Percentiles rank a stretch among this genome's conserved stretches.
Evolutionary conservation across 148 eudicot species (phyloP).

Genomic region (Bassia scoparia): DNA sequence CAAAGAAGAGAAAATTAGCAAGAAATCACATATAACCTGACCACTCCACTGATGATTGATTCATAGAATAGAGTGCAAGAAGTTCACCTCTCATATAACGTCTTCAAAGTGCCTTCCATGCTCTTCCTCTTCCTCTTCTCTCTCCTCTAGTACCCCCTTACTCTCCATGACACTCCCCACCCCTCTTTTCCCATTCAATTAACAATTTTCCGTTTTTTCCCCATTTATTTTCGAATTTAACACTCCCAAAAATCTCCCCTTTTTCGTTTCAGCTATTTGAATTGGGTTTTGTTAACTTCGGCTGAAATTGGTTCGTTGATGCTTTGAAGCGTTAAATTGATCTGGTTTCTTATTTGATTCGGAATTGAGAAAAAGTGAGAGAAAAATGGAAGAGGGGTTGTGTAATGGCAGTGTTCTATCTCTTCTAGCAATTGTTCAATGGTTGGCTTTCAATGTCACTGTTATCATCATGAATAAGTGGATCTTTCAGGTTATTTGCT

Average conservation of each 20-base stretch:
- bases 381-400: slow-evolving; percentile 37
- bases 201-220: too few relatives aligned
- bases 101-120: slow-evolving; percentile 10
- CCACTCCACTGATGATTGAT: too few relatives aligned
- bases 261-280: not conserved
- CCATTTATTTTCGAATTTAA: not conserved
- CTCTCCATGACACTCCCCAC: slow-evolving; percentile 32
- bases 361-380: too few relatives aligned
- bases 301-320: slow-evolving; percentile 12
- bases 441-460: slow-evolving; percentile 91
- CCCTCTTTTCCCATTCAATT: not conserved
- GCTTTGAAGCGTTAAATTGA: slow-evolving; percentile 20
- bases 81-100: too few relatives aligned
- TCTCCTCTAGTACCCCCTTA: slow-evolving; percentile 10
- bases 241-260: not conserved
- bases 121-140: not conserved
- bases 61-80: too few relatives aligned
- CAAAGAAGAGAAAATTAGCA: too few relatives aligned
- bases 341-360: slow-evolving; percentile 28
- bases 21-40: too few relatives aligned
- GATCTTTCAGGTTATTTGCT: slow-evolving; percentile 79
- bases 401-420: slow-evolving; percentile 71
- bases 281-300: slow-evolving; percentile 14
- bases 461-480: slow-evolving; percentile 95
- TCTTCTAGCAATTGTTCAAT: slow-evolving; percentile 73